A percentile compares a stretch with the other conserved stretches of the same genome.
These are phyloP conservation scores for Avicennia marina DNA, from an alignment of 257 asterid species.

Conservation along the genomic window DNA sequence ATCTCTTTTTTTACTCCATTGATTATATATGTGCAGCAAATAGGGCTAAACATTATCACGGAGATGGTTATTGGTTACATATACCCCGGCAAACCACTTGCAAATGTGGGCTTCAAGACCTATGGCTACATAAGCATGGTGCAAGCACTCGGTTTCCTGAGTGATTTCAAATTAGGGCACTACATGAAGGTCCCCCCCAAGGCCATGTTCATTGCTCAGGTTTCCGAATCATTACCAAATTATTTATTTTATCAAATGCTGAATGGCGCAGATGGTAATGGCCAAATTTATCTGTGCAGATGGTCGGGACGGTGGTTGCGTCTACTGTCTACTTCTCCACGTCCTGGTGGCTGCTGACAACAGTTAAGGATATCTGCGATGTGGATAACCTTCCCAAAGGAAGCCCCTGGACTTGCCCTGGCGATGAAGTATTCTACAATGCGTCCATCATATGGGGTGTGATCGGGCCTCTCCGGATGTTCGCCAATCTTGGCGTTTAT, in stretches of 20 bases:
- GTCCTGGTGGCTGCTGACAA: constrained; percentile 59
- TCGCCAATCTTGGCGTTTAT: constrained; percentile 53
- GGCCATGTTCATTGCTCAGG: constrained; percentile 82
- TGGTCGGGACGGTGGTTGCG: constrained; percentile 56
- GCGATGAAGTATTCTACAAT: constrained; percentile 57
- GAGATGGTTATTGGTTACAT: constrained; percentile 63
- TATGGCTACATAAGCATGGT: constrained; percentile 81
- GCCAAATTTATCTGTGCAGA: constrained; percentile 13
- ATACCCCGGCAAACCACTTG: constrained; percentile 76
- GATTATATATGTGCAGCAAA: constrained; percentile 34
- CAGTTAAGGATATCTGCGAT: constrained; percentile 46
- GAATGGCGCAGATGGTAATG: too few species aligned
- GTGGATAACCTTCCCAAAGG: constrained; percentile 37
- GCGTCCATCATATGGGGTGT: constrained; percentile 93
- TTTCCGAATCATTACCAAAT: not conserved
- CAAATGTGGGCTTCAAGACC: constrained; percentile 76
- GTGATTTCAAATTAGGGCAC: constrained; percentile 72
- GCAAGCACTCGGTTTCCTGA: constrained; percentile 52
- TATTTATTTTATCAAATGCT: too few species aligned
- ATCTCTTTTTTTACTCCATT: not conserved
- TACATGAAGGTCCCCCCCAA: constrained; percentile 92
- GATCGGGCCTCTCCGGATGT: constrained; percentile 64
- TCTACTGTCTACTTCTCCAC: constrained; percentile 49
- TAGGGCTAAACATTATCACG: constrained; percentile 64
- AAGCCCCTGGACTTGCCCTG: constrained; percentile 84